Evolutionary conservation across 2,329 filamentous ascomycete species (phyloP), one percentile per base, ranked within the genome.

Genomic region (Apiospora hydei): DNA sequence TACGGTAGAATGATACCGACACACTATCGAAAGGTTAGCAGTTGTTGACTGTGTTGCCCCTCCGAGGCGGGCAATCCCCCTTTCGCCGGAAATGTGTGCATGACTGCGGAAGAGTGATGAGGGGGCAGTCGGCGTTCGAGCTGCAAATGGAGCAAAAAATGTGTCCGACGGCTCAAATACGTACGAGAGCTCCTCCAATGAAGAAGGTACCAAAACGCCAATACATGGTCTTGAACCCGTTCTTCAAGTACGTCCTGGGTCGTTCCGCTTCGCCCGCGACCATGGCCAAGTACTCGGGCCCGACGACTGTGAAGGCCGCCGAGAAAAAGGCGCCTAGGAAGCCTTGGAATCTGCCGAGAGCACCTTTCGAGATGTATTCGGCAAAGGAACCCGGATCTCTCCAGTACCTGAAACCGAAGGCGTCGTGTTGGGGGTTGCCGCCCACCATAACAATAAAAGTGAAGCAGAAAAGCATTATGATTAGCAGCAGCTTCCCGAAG

Each of bases 401-500:
- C 91, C 91, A 93, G 78, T 91, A 90, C 24, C 91, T 86, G 79
- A 94, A 94, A 26, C 92, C 92, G 77, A 90, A 94, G 1, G 89
- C 85, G 76, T 93, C 91, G 67, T 89, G 84, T 7, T 90, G 79
- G 0, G 93, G 93, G 75, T 95, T 95, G 43, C 92, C 93, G 47
- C 93, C 93, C 10, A 94, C 84, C 91, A 95, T 94, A 68, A 90
- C 91, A 76, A 96, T 86, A 78, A 96, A 93, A n/a, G 93, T 95
- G 82, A 92, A 95, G 77, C 86, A 82, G 80, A 94, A 91, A 70
- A 94, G 84, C 16, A 90, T 89, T 73, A 91, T 84, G 76, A 92
- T 92, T 67, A 93, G 85, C 30, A 93, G 80, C 46, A 93, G 85
- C 79, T 93, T 93, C 74, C 90, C 90, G 51, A 82, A 83, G 2